Base-by-base conservation (phyloP, 2,329 filamentous ascomycete genomes). In the Paramyrothecium sp. region DNA sequence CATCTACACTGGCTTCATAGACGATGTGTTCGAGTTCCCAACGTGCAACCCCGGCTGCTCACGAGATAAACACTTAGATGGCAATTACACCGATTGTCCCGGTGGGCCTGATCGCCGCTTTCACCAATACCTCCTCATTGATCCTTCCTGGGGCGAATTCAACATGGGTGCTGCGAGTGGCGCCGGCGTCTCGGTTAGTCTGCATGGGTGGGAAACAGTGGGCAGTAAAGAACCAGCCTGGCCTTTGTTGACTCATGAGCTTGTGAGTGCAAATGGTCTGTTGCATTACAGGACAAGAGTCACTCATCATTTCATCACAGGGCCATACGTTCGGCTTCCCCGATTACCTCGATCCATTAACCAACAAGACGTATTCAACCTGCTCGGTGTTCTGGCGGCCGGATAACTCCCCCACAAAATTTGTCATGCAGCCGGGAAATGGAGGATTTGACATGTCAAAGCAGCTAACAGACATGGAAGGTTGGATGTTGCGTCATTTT, bases 1-100 rank as follows among this genome's bases (percentile, higher is more conserved):
- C 13, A 20, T 54, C n/a, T 21, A 54, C 22, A 30, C 53, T 22
- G 53, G 21, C 38, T 54, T 49, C 41, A 47, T 10, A 11, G 53
- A 54, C 41, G 11, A 47, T 44, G 13, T 7, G 7, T n/a, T 21
- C 8, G 41, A 20, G 20, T 38, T n/a, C 19, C 53, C 53, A 21
- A 26, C 53, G 7, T 54, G 53, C 44, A 54, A 54, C 23, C 53
- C 53, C 8, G 53, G 53, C 10, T 54, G 53, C 53, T 54, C 53
- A 3, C 38, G 53, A 19, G 17, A 54, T 8, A 10, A 23, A 7
- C 53, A 54, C 26, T n/a, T 12, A 12, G 41, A 54, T 22, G 53
- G 41, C 13, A 20, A 54, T 22, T 54, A 54, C 44, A 30, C 4
- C 33, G 53, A 30, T 5, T 54, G 53, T 34, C 53, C 53, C 33